Evolutionary conservation across 768 basidiomycete genomes (phyloP).

Genomic region (Naematelia aurantialba): DNA sequence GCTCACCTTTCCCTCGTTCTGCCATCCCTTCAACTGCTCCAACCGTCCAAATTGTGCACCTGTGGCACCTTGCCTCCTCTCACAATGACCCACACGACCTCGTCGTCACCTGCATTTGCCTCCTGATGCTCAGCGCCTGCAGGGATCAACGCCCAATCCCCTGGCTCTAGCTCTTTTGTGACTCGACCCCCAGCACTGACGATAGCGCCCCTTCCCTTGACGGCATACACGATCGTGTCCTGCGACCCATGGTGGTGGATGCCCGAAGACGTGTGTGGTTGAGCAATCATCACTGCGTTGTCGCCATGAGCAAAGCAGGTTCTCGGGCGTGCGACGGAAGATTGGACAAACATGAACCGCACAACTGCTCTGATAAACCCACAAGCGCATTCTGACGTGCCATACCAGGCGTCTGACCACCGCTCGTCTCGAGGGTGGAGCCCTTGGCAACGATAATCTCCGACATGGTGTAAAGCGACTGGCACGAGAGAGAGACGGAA

Average conservation of each 20-base stretch:
- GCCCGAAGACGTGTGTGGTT: conserved; percentile 21
- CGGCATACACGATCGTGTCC: conserved; percentile 28
- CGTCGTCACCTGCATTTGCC: conserved; percentile 35
- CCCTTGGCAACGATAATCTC: conserved; percentile 5
- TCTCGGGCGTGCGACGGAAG: background rate
- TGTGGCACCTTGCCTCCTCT: conserved; percentile 23
- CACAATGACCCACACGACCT: conserved; percentile 36
- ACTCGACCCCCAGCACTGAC: conserved; percentile 24
- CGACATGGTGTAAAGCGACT: too few species aligned
- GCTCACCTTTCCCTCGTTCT: too few species aligned
- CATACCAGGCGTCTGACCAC: conserved; percentile 18
- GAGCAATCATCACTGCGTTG: conserved; percentile 22
- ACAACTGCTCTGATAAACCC: conserved; percentile 12
- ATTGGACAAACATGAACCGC: conserved; percentile 7
- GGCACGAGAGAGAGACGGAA: too few species aligned
- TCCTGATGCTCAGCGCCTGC: conserved; percentile 26
- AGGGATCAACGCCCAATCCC: conserved; percentile 33
- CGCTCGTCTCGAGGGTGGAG: conserved; percentile 3
- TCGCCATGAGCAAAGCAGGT: background rate
- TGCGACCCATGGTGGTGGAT: conserved; percentile 25
- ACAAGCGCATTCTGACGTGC: conserved; percentile 13
- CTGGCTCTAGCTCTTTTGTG: conserved; percentile 18
- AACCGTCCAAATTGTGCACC: conserved; percentile 27
- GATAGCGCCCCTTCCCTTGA: conserved; percentile 22
- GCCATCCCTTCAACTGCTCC: conserved; percentile 3